phyloP scores from a whole-genome alignment of 441 rosid species.

The Adansonia madagascariensis region DNA sequence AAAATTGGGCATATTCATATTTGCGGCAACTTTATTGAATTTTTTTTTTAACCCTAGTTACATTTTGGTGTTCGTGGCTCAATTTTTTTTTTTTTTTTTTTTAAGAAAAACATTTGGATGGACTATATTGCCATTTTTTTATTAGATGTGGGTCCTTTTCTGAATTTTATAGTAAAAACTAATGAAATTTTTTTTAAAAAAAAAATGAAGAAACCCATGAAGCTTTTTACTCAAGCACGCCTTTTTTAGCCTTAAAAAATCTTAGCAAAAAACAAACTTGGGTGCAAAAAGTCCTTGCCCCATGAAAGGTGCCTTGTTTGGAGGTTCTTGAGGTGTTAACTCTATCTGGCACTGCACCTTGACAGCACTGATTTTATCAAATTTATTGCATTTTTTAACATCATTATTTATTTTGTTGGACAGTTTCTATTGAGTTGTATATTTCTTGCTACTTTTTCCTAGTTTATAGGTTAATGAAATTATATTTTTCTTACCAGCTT shows the following conservation, averaged over 20 bases:
- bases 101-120: neutral
- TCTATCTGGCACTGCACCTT: neutral
- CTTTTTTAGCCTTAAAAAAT: neutral
- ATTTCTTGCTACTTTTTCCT: too few relatives aligned
- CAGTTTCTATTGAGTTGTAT: too few relatives aligned
- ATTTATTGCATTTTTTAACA: neutral
- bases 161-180: neutral
- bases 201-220: neutral
- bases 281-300: neutral
- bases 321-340: neutral
- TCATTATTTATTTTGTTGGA: too few relatives aligned
- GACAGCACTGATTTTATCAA: conserved; percentile 1
- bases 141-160: neutral
- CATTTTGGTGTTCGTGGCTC: neutral
- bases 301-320: neutral
- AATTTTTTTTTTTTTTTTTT: neutral
- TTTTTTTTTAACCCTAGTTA: neutral
- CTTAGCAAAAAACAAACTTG: neutral
- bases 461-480: neutral
- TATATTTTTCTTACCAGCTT: conserved; percentile 33
- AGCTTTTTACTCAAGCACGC: neutral
- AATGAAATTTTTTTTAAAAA: neutral
- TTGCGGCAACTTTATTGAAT: neutral
- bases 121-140: neutral
- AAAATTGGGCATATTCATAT: neutral